Evolutionary conservation across 1,139 yeast genomes (phyloP), one percentile per base, ranked within the genome.

Genomic region (Blastobotrys arbuscula): DNA sequence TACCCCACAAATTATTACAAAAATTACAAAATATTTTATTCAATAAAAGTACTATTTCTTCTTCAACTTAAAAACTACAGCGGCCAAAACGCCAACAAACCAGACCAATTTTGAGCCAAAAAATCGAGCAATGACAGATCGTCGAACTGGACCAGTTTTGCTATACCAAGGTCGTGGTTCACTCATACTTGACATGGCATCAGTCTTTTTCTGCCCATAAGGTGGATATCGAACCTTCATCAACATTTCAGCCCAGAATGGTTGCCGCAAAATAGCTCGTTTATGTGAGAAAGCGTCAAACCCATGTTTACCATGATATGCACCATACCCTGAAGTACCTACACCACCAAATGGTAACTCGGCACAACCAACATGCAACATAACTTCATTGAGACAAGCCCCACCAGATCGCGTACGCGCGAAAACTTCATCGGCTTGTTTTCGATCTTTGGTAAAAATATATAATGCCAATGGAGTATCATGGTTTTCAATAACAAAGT

Each of bases 391-490:
- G 53, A 87, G 71, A 42, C 80, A 65, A 15, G 81, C 72, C 10
- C 79, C 88, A 23, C 97, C 97, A 0, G 95, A 82, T 59, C 95
- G 76, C 21, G 88, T 71, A 16, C 72, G 62, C 6, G 70, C 65
- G 52, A 77, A 67, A 48, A 89, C 77, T 43, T 63, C 62, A 39
- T 81, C 72, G 47, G 78, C 70, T 60, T 82, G 84, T 7, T 66
- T 58, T 55, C 75, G 71, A 56, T 75, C 70, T 24, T 76, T 68
- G 15, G 94, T 76, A 64, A 84, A 89, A 30, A 87, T 71, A 64
- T 90, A 90, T 51, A 81, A 72, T 0, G 96, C 95, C 63, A 90
- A 76, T 10, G 98, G 97, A n/a, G 90, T 82, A 66, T 88, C 96
- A 61, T 81, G 87, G 48, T 71, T 58, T 19, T 64, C 59, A 20